phyloP scores from a whole-genome alignment of 257 asterid genomes.

The Cinchona pubescens region DNA sequence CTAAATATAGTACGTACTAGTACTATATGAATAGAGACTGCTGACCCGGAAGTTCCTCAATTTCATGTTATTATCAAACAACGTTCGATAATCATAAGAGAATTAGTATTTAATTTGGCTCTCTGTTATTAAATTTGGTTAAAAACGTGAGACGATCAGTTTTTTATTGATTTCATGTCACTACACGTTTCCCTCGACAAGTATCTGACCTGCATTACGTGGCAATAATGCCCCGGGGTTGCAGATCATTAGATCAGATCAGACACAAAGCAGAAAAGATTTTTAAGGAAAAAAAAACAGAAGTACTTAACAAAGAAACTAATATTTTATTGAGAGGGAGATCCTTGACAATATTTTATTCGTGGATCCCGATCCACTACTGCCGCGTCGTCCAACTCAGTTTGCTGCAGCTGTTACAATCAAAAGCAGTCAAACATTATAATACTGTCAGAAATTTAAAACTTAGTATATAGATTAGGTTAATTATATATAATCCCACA shows the following conservation, averaged over 20 bases:
- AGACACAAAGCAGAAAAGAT: not conserved
- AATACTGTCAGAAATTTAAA: not conserved
- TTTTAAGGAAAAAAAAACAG: too few species aligned
- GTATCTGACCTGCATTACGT: slow-evolving; percentile 19
- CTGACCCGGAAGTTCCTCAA: not conserved
- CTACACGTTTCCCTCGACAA: not conserved
- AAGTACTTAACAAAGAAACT: not conserved
- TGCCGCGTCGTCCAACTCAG: slow-evolving; percentile 22
- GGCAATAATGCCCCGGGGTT: not conserved
- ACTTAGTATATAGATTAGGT: too few species aligned
- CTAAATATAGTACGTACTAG: not conserved
- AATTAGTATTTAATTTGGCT: not conserved
- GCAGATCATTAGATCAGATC: not conserved
- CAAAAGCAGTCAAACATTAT: not conserved
- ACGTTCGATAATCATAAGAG: not conserved
- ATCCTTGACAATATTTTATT: not conserved
- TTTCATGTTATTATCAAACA: too few species aligned
- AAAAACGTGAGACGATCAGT: not conserved
- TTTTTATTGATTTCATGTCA: slow-evolving; percentile 16
- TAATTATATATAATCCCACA: not conserved
- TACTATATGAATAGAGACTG: too few species aligned
- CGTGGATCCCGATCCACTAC: slow-evolving; percentile 15
- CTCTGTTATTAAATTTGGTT: not conserved
- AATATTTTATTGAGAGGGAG: not conserved
- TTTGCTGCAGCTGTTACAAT: slow-evolving; percentile 23